Conservation (phyloP, 768 basidiomycete genomes). For the Psilocybe sp. region DNA sequence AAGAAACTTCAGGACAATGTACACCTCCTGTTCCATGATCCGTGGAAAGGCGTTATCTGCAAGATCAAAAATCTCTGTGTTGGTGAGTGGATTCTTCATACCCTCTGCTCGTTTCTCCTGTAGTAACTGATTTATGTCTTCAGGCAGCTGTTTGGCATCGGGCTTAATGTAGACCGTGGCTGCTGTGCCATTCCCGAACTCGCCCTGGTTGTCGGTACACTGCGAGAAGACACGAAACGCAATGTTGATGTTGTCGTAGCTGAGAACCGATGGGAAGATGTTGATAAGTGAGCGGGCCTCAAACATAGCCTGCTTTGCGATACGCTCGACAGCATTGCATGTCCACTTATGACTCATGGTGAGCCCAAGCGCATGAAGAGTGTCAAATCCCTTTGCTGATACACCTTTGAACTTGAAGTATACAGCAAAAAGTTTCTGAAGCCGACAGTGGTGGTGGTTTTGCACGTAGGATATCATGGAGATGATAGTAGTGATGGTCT, state of each 20-base stretch:
- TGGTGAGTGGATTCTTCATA: conserved; percentile 18
- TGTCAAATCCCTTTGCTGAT: conserved; percentile 35
- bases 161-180: conserved; percentile 31
- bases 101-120: conserved; percentile 20
- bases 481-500: conserved; percentile 24
- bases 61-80: conserved; percentile 19
- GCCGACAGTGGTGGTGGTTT: conserved; percentile 18
- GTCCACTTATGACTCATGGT: conserved; percentile 41
- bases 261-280: conserved; percentile 23
- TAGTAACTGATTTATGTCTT: conserved; percentile 15
- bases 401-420: conserved; percentile 37
- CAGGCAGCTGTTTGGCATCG: conserved; percentile 12
- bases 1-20: conserved; percentile 25
- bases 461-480: conserved; percentile 25
- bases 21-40: conserved; percentile 7
- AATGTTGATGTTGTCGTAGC: conserved; percentile 38
- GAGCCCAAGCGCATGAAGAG: conserved; percentile 31
- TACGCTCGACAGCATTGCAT: conserved; percentile 16
- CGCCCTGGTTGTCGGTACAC: conserved; percentile 28
- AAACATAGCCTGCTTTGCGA: conserved; percentile 22
- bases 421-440: conserved; percentile 30
- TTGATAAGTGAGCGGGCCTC: conserved; percentile 22
- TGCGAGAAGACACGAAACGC: conserved; percentile 35
- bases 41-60: conserved; percentile 7
- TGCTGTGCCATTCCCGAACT: conserved; percentile 34